Percentiles rank a stretch among this genome's conserved stretches.
phyloP scores from a whole-genome alignment of 2,329 filamentous ascomycete genomes.

The Penicillium brevicompactum region DNA sequence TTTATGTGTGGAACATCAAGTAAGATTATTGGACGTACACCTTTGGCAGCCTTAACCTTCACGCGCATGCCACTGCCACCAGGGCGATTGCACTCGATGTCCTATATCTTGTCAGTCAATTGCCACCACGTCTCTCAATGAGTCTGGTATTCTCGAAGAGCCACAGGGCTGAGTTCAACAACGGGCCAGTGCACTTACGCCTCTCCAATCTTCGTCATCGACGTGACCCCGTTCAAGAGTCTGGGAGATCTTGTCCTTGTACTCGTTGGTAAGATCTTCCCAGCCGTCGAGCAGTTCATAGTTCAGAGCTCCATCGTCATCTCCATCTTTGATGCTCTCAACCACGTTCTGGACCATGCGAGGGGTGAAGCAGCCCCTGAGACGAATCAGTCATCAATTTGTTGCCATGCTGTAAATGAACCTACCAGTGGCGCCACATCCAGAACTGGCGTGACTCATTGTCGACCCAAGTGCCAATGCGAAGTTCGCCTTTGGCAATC shows the following conservation, averaged over 20 bases:
- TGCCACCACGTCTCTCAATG: constrained; percentile 6
- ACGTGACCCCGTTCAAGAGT: constrained; percentile 79
- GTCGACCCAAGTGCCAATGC: constrained; percentile 73
- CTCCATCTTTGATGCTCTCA: constrained; percentile 46
- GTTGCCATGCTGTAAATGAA: neutral
- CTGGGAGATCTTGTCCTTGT: constrained; percentile 72
- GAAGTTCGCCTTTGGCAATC: constrained; percentile 76
- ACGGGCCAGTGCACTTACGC: constrained; percentile 58
- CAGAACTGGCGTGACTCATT: constrained; percentile 64
- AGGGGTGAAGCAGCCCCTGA: constrained; percentile 87
- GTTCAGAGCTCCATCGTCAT: constrained; percentile 41
- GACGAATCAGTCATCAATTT: neutral
- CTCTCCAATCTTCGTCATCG: constrained; percentile 82
- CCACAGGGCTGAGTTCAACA: too few species aligned
- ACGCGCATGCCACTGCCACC: constrained; percentile 66
- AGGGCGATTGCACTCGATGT: constrained; percentile 71
- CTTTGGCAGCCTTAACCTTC: constrained; percentile 7
- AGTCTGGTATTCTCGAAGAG: neutral
- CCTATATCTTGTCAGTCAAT: constrained; percentile 51
- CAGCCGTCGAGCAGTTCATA: constrained; percentile 73
- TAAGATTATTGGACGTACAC: neutral
- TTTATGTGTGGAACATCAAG: neutral
- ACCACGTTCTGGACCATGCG: constrained; percentile 67
- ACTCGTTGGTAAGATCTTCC: constrained; percentile 70
- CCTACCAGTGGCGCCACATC: constrained; percentile 86